Evolutionary conservation across 1,284 basidiomycete genomes (phyloP).

Genomic region (Vanrija humicola): DNA sequence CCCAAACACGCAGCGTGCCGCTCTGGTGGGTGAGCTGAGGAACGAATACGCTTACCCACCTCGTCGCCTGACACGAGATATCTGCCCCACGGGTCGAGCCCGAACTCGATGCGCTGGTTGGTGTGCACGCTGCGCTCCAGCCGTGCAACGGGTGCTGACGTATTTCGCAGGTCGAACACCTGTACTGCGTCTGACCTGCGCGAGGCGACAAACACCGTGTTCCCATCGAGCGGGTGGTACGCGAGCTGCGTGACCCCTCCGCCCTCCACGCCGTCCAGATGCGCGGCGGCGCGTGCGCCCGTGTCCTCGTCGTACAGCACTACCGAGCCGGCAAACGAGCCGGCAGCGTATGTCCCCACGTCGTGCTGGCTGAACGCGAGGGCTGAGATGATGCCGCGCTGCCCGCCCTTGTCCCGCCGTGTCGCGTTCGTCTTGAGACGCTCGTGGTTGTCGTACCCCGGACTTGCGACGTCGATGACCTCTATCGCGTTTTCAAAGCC

Average conservation of each 20-base stretch:
- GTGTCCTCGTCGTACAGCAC: conserved; percentile 67
- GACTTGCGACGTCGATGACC: conserved; percentile 65
- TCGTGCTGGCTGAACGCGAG: conserved; percentile 68
- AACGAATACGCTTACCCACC: conserved; percentile 50
- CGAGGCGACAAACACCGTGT: conserved; percentile 73
- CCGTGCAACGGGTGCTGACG: conserved; percentile 40
- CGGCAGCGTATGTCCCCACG: conserved; percentile 69
- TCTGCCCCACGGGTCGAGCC: conserved; percentile 66
- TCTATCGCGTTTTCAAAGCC: conserved; percentile 87
- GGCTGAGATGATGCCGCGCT: conserved; percentile 83
- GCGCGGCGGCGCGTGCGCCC: conserved; percentile 58
- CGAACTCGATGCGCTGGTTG: conserved; percentile 74
- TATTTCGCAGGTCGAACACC: conserved; percentile 71
- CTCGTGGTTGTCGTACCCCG: conserved; percentile 50
- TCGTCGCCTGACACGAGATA: conserved; percentile 68
- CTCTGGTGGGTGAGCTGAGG: conserved; percentile 14
- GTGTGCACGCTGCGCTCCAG: conserved; percentile 50
- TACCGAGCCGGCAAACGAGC: conserved; percentile 60
- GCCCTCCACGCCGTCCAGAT: conserved; percentile 59
- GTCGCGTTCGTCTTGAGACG: conserved; percentile 70
- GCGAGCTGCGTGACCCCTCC: conserved; percentile 71
- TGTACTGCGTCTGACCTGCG: conserved; percentile 63
- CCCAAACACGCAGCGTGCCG: conserved; percentile 39
- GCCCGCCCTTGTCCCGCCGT: conserved; percentile 72
- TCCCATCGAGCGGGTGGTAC: conserved; percentile 69